These are phyloP conservation scores for Erodium moschatum DNA, from an alignment of 441 rosid genomes.

Conservation along the genomic window DNA sequence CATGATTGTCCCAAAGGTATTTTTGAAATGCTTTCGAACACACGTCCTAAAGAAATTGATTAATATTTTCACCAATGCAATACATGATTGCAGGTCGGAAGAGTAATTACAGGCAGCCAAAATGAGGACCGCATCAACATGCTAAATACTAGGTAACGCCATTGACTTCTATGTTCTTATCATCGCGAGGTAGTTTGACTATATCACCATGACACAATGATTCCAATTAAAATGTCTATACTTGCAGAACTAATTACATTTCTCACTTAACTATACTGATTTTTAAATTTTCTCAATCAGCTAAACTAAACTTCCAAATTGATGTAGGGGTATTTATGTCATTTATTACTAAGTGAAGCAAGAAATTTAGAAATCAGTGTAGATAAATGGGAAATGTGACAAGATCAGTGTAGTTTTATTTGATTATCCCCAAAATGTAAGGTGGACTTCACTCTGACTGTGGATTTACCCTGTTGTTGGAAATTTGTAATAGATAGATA, in stretches of 20 bases:
- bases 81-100: conserved; percentile 48
- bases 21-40: conserved; percentile 9
- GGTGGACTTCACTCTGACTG: background rate
- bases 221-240: conserved; percentile 1
- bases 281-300: too few species aligned
- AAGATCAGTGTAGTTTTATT: too few species aligned
- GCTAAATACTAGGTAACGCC: conserved; percentile 39
- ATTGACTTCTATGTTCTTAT: background rate
- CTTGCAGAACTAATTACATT: background rate
- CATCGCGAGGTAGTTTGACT: background rate
- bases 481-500: background rate
- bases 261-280: too few species aligned
- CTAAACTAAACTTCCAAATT: too few species aligned
- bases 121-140: conserved; percentile 60
- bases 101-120: conserved; percentile 63
- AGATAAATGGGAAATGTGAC: too few species aligned
- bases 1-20: conserved; percentile 67
- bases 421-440: background rate
- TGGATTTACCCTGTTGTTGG: background rate
- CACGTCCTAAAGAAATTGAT: background rate
- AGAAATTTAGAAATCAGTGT: too few species aligned
- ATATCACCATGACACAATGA: background rate
- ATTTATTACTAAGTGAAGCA: too few species aligned
- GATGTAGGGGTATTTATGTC: too few species aligned
- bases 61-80: background rate